Evolutionary conservation across 345 rosid species (phyloP).

Genomic region (Cardamine chenopodiifolia): DNA sequence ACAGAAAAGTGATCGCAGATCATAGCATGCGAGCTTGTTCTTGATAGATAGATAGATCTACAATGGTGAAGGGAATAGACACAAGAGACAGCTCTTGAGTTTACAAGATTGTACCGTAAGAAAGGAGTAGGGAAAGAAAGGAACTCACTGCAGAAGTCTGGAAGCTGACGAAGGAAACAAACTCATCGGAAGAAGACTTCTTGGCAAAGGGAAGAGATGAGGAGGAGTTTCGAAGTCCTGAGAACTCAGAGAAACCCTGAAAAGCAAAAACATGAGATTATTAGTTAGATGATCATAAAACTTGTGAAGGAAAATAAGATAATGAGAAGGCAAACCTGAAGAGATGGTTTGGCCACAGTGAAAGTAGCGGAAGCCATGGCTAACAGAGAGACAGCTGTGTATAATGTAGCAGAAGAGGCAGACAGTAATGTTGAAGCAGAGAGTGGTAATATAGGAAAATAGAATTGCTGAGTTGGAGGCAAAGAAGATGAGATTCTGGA

Average conservation of each 20-base stretch:
- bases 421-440: conserved; percentile 29
- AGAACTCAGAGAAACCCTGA: conserved; percentile 77
- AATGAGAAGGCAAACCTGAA: conserved; percentile 57
- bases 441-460: conserved; percentile 33
- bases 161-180: conserved; percentile 63
- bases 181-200: conserved; percentile 74
- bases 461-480: conserved; percentile 38
- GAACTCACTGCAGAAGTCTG: conserved; percentile 83
- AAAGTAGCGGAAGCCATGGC: conserved; percentile 92
- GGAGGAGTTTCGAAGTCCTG: conserved; percentile 74
- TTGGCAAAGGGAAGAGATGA: conserved; percentile 62
- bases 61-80: conserved; percentile 13
- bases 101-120: conserved; percentile 11
- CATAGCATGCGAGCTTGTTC: conserved; percentile 28
- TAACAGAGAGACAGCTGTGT: conserved; percentile 30
- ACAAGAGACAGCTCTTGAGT: conserved; percentile 13
- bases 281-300: background rate
- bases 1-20: conserved; percentile 5
- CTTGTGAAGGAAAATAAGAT: background rate
- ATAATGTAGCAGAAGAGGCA: conserved; percentile 27
- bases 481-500: conserved; percentile 85
- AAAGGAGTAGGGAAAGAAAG: background rate
- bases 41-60: background rate
- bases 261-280: conserved; percentile 50
- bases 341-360: conserved; percentile 82